Evolutionary conservation across 208 protist species (phyloP).

Genomic region (Leishmania tropica): DNA sequence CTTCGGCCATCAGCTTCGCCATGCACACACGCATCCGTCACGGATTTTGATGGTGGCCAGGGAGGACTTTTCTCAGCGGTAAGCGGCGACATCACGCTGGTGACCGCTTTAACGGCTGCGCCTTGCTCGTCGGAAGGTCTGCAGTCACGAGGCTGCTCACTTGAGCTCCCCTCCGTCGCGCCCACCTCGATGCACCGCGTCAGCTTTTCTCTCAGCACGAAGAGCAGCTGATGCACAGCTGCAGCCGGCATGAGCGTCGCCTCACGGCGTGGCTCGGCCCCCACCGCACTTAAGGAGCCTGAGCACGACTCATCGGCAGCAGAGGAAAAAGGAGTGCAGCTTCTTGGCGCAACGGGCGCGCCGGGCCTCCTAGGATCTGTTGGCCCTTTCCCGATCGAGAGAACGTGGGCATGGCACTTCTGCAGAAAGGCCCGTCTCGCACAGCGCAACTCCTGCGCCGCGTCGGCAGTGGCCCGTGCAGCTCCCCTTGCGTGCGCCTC

Average conservation of each 20-base stretch:
- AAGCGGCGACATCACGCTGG: background rate
- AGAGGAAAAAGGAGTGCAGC: background rate
- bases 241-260: background rate
- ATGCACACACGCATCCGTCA: background rate
- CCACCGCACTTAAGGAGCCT: background rate
- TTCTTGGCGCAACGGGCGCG: background rate
- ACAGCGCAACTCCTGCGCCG: background rate
- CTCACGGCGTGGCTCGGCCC: background rate
- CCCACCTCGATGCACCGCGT: background rate
- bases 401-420: background rate
- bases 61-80: background rate
- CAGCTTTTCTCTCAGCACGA: slow-evolving; percentile 12
- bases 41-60: background rate
- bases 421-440: background rate
- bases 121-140: background rate
- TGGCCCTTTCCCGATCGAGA: background rate
- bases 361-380: background rate
- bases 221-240: slow-evolving; percentile 6
- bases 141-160: background rate
- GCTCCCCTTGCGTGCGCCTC: slow-evolving; percentile 13
- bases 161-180: background rate
- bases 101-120: background rate
- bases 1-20: background rate
- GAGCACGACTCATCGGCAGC: background rate
- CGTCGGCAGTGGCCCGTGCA: slow-evolving; percentile 1